A percentile compares a stretch with the other conserved stretches of the same genome.
Evolutionary conservation across 148 eudicot species (phyloP).

Genomic region (Selenicereus undatus): DNA sequence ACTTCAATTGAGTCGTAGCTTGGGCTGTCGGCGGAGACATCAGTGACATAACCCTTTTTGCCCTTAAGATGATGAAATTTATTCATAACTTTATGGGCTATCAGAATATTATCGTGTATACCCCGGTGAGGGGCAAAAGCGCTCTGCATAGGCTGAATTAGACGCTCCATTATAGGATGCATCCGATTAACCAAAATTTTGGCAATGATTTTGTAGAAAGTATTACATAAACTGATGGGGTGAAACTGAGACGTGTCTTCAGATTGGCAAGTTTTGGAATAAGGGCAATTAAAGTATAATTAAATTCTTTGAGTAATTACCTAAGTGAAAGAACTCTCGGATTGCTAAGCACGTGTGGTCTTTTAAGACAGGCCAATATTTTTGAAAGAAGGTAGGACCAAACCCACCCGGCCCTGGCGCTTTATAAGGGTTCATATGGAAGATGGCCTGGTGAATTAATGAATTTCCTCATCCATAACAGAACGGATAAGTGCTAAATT

Average conservation of each 20-base stretch:
- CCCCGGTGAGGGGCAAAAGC: not conserved
- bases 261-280: not conserved
- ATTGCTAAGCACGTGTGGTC: not conserved
- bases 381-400: not conserved
- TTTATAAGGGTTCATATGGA: not conserved
- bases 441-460: not conserved
- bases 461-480: not conserved
- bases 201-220: not conserved
- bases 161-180: not conserved
- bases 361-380: not conserved
- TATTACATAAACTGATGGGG: not conserved
- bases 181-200: not conserved
- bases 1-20: too few relatives aligned
- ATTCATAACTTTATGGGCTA: not conserved
- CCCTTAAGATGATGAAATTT: not conserved
- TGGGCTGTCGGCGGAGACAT: too few relatives aligned
- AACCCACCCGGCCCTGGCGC: not conserved
- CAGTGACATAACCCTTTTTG: not conserved
- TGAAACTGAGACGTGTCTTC: not conserved
- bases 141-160: not conserved
- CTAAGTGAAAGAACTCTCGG: not conserved
- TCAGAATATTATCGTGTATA: not conserved
- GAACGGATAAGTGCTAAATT: too few relatives aligned
- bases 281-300: not conserved
- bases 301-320: not conserved